Evolutionary conservation across 768 basidiomycete genomes (phyloP).

Genomic region (Crepidotus variabilis): DNA sequence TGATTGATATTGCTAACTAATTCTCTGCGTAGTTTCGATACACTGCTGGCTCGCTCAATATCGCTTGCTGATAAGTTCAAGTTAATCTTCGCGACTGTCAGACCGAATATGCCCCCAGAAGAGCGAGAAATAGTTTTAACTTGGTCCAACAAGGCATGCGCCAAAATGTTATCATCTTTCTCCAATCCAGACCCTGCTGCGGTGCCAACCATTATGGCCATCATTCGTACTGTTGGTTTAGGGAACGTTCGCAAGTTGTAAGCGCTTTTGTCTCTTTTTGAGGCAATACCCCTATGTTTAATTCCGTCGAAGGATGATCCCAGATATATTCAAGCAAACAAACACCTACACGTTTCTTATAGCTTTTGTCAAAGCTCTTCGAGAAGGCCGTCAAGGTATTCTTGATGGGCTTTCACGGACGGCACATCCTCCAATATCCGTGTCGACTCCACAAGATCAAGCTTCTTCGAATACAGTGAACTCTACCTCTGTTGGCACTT

Average conservation of each 20-base stretch:
- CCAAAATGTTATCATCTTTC: conserved; percentile 18
- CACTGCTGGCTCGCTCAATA: conserved; percentile 10
- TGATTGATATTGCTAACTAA: neutral
- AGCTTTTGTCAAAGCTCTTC: conserved; percentile 20
- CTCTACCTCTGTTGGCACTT: neutral
- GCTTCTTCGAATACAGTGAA: neutral
- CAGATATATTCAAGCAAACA: conserved; percentile 16
- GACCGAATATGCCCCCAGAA: conserved; percentile 6
- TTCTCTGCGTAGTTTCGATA: conserved; percentile 16
- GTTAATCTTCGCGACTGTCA: conserved; percentile 16
- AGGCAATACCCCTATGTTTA: neutral
- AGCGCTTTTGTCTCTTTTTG: conserved; percentile 1
- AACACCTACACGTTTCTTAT: conserved; percentile 20
- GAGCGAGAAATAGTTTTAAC: conserved; percentile 8
- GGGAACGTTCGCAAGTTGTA: conserved; percentile 18
- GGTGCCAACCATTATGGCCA: conserved; percentile 20
- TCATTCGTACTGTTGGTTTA: conserved; percentile 15
- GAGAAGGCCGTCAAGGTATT: conserved; percentile 11
- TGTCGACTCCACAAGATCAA: neutral
- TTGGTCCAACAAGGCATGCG: conserved; percentile 19
- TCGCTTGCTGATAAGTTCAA: conserved; percentile 14
- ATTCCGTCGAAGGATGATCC: conserved; percentile 17
- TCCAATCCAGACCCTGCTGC: conserved; percentile 13
- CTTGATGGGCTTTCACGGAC: conserved; percentile 4
- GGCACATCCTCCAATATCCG: neutral